Evolutionary conservation across 306 rosid species (phyloP).

Genomic region (Sphenostylis stenocarpa): DNA sequence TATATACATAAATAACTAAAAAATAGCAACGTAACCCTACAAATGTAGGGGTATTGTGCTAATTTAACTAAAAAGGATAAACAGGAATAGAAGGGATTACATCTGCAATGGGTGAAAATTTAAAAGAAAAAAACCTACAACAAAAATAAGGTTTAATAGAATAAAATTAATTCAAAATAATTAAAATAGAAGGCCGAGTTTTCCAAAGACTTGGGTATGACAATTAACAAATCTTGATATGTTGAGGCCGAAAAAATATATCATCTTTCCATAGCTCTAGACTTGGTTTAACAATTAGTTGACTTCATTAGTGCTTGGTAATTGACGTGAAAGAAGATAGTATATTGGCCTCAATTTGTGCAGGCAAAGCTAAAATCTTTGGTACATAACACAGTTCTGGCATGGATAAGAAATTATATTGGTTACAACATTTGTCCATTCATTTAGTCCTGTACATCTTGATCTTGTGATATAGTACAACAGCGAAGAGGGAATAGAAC

Average conservation of each 20-base stretch:
- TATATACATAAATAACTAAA: no score
- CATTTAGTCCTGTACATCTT: constrained; percentile 26
- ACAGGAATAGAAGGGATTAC: no score
- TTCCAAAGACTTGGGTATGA: background rate
- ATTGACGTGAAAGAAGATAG: background rate
- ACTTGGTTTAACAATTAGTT: background rate
- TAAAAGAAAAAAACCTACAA: no score
- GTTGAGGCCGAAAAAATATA: background rate
- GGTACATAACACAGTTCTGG: background rate
- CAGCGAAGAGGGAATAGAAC: background rate
- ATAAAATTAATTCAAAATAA: background rate
- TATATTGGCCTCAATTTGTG: constrained; percentile 6
- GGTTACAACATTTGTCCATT: constrained; percentile 29
- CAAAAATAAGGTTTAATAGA: no score
- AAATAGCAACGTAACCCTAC: no score
- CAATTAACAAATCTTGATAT: background rate
- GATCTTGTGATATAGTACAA: constrained; percentile 32
- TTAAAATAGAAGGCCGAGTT: background rate
- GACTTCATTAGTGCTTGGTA: background rate
- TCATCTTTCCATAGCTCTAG: background rate
- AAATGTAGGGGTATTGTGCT: no score
- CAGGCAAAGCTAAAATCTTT: constrained; percentile 20
- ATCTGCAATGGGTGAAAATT: no score
- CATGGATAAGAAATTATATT: background rate
- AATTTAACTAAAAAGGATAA: no score